These are phyloP conservation scores for Ceratocystis harringtonii DNA, from an alignment of 2,329 filamentous ascomycete genomes.

Conservation along the genomic window DNA sequence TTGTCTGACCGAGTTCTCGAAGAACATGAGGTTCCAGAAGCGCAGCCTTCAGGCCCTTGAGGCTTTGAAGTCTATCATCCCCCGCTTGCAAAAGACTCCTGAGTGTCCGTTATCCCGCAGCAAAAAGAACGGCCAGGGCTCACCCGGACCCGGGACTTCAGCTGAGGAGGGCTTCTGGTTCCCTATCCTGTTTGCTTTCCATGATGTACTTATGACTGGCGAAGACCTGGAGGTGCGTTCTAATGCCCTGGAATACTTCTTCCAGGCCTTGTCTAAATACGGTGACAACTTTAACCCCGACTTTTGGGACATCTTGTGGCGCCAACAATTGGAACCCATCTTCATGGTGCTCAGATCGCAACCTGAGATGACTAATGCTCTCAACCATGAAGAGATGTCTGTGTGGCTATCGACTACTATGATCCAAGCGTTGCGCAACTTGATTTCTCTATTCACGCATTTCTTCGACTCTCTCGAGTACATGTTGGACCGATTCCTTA, in stretches of 20 bases:
- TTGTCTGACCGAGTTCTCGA: slow-evolving; percentile 94
- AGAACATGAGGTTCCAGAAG: slow-evolving; percentile 97
- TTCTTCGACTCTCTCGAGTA: slow-evolving; percentile 94
- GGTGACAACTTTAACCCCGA: slow-evolving; percentile 82
- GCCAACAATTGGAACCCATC: slow-evolving; percentile 91
- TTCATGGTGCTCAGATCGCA: slow-evolving; percentile 96
- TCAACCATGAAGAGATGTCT: slow-evolving; percentile 91
- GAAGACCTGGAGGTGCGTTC: slow-evolving; percentile 94
- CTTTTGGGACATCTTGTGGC: slow-evolving; percentile 98
- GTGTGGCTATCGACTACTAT: slow-evolving; percentile 99
- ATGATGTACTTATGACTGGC: slow-evolving; percentile 97
- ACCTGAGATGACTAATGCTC: slow-evolving; percentile 87
- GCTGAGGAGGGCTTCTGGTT: slow-evolving; percentile 99
- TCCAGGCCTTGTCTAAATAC: slow-evolving; percentile 79
- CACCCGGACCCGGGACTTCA: slow-evolving; percentile 57
- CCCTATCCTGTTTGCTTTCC: slow-evolving; percentile 92
- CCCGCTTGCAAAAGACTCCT: slow-evolving; percentile 86
- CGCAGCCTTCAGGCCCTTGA: slow-evolving; percentile 95
- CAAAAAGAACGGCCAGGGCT: slow-evolving; percentile 22
- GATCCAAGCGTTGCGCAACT: slow-evolving; percentile 94
- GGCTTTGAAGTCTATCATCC: slow-evolving; percentile 80
- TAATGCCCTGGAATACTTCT: slow-evolving; percentile 85
- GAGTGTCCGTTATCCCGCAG: slow-evolving; percentile 79
- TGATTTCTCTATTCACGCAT: slow-evolving; percentile 97
- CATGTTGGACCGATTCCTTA: slow-evolving; percentile 95